Percentiles rank a stretch among this genome's conserved stretches.
Evolutionary conservation across 1,284 basidiomycete genomes (phyloP).

Genomic region (Limonomyces culmigenus): DNA sequence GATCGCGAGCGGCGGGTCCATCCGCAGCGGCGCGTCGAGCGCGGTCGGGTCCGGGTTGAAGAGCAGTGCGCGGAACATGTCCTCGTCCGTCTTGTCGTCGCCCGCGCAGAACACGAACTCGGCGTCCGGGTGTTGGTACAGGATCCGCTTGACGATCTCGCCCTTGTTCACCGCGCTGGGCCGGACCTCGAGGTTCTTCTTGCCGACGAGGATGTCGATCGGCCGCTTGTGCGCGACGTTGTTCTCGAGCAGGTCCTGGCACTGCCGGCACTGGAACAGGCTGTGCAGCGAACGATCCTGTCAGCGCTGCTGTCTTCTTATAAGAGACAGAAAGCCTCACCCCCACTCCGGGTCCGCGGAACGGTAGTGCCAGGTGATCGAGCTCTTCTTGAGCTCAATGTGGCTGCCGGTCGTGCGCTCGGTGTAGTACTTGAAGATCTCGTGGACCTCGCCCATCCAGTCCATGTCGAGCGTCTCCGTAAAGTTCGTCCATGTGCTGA

Average conservation of each 20-base stretch:
- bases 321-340: constrained; percentile 22
- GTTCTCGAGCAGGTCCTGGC: constrained; percentile 91
- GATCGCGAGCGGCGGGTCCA: constrained; percentile 64
- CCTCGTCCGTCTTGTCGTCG: constrained; percentile 97
- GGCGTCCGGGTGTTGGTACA: constrained; percentile 85
- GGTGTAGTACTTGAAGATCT: constrained; percentile 94
- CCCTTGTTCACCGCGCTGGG: constrained; percentile 95
- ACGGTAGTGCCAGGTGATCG: constrained; percentile 97
- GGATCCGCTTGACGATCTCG: constrained; percentile 88
- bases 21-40: constrained; percentile 23
- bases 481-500: constrained; percentile 69
- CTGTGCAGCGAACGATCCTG: constrained; percentile 25
- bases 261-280: constrained; percentile 88
- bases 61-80: constrained; percentile 86
- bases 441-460: constrained; percentile 92
- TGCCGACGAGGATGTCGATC: constrained; percentile 86
- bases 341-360: constrained; percentile 92
- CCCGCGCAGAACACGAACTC: constrained; percentile 96
- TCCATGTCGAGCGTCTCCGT: constrained; percentile 89
- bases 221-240: constrained; percentile 77
- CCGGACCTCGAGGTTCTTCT: constrained; percentile 96
- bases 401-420: constrained; percentile 92
- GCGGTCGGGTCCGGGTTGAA: too few species aligned
- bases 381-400: constrained; percentile 94
- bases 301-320: constrained; percentile 11